Evolutionary conservation across 176 grass and related monocot species (phyloP).

Genomic region (Chrysopogon serrulatus): DNA sequence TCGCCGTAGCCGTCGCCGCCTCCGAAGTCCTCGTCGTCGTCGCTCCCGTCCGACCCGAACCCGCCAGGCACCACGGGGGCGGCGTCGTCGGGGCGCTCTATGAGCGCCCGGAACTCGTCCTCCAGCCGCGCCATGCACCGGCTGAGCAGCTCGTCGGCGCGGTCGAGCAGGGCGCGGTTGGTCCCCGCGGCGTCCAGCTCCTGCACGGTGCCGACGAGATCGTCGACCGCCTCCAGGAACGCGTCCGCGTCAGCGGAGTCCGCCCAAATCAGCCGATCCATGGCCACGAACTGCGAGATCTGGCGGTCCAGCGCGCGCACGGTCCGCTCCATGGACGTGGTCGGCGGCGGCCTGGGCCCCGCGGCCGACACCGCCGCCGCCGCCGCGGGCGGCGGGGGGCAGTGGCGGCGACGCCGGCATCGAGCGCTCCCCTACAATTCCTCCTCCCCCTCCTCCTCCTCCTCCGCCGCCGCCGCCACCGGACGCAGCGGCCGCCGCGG

Average conservation of each 20-base stretch:
- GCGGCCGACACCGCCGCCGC: neutral
- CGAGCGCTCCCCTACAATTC: constrained; percentile 16
- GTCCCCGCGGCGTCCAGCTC: constrained; percentile 68
- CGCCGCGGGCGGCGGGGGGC: neutral
- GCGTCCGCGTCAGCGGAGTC: constrained; percentile 55
- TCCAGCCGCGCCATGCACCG: constrained; percentile 84
- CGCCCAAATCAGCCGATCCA: constrained; percentile 76
- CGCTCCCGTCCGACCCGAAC: constrained; percentile 51
- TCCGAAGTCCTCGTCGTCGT: constrained; percentile 40
- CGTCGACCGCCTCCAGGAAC: constrained; percentile 90
- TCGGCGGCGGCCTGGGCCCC: constrained; percentile 25
- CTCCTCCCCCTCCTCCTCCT: neutral
- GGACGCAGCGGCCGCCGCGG: constrained; percentile 1
- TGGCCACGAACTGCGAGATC: constrained; percentile 73
- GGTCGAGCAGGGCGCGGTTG: constrained; percentile 71
- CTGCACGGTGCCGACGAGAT: constrained; percentile 77
- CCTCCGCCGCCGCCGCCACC: neutral
- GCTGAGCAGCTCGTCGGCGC: constrained; percentile 88
- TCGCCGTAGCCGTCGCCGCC: constrained; percentile 51
- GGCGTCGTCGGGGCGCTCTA: constrained; percentile 81
- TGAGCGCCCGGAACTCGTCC: constrained; percentile 81
- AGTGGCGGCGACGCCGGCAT: constrained; percentile 24
- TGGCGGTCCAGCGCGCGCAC: too few species aligned
- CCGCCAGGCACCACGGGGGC: constrained; percentile 36
- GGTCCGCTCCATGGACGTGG: too few species aligned